These are phyloP conservation scores for Colletotrichum sp. DNA, from an alignment of 2,329 filamentous ascomycete species.

Conservation along the genomic window DNA sequence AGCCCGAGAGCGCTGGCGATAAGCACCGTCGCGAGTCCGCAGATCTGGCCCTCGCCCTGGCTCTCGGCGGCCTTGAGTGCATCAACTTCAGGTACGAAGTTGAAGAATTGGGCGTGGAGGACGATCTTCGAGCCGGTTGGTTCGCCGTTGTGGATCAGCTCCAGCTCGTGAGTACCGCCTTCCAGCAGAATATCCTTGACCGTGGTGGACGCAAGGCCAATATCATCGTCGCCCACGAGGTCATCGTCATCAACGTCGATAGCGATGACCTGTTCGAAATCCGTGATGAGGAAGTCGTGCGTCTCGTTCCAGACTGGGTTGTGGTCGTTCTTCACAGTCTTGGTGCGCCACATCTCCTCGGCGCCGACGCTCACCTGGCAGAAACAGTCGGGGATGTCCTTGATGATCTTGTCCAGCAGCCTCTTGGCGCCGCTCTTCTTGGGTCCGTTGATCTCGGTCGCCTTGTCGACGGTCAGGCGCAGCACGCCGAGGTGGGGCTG, in stretches of 20 bases:
- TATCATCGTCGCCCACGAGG: slow-evolving; percentile 44
- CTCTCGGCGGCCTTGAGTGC: slow-evolving; percentile 32
- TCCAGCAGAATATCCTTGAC: slow-evolving; percentile 45
- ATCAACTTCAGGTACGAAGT: slow-evolving; percentile 40
- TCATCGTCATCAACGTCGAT: slow-evolving; percentile 50
- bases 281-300: slow-evolving; percentile 50
- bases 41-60: slow-evolving; percentile 33
- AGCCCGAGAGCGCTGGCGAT: slow-evolving; percentile 46
- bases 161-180: slow-evolving; percentile 45
- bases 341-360: slow-evolving; percentile 47
- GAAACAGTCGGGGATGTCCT: slow-evolving; percentile 52
- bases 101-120: slow-evolving; percentile 43
- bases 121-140: slow-evolving; percentile 37
- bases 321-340: slow-evolving; percentile 40
- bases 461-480: slow-evolving; percentile 46
- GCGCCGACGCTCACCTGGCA: slow-evolving; percentile 47
- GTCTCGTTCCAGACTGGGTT: slow-evolving; percentile 53
- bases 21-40: slow-evolving; percentile 46
- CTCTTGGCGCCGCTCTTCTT: slow-evolving; percentile 35
- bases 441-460: slow-evolving; percentile 39
- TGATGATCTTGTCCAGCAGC: slow-evolving; percentile 46
- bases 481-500: slow-evolving; percentile 45
- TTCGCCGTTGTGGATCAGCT: slow-evolving; percentile 40
- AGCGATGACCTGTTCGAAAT: slow-evolving; percentile 46
- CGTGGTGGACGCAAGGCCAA: slow-evolving; percentile 44